Evolutionary conservation across 495 filamentous ascomycete species (phyloP), one percentile per base, ranked within the genome.

Genomic region (Neurospora sp.): DNA sequence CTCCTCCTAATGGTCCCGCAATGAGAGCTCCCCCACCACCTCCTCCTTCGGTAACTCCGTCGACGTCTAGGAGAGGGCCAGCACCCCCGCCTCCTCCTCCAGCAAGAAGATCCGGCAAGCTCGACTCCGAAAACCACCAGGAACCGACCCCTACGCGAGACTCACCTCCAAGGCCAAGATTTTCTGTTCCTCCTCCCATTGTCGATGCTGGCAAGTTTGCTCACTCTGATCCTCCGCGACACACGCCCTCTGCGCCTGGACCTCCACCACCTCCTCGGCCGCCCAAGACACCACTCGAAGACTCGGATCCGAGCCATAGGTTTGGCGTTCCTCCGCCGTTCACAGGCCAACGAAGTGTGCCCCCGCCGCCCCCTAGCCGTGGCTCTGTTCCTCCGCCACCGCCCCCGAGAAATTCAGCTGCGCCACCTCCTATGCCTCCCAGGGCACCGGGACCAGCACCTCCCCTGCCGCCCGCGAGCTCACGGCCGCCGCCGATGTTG

Each of bases 281-380:
- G 44, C 92, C 94, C 2, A 98, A 98, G 81, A 92, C 89, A 4
- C 92, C 93, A 4, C 84, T 94, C 77, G 92, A 95, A 39, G 92
- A 79, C 39, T 78, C 75, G 79, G 81, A 86, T 18, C 80, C 85
- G 22, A 59, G 77, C 46, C 82, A 85, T 39, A 91, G 84, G 74
- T 93, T 92, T 78, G 88, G 86, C 27, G 94, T 98, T 16, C 94
- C 96, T 39, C 95, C 95, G 20, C 90, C 92, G 27, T 97, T 97
- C 78, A 81, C 87, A 70, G 91, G 91, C 44, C 89, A 91, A 74
- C 85, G 91, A 70, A 89, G 88, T 69, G 79, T 87, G 31, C 92
- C 92, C 39, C 93, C 94, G 18, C 90, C 92, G 71, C 91, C 93
- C 31, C 94, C 93, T 71, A 89, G 85, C 76, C 89, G 92, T 20